Percentiles rank a stretch among this genome's conserved stretches.
Evolutionary conservation across 148 eudicot genomes (phyloP).

Genomic region (Nepenthes gracilis): DNA sequence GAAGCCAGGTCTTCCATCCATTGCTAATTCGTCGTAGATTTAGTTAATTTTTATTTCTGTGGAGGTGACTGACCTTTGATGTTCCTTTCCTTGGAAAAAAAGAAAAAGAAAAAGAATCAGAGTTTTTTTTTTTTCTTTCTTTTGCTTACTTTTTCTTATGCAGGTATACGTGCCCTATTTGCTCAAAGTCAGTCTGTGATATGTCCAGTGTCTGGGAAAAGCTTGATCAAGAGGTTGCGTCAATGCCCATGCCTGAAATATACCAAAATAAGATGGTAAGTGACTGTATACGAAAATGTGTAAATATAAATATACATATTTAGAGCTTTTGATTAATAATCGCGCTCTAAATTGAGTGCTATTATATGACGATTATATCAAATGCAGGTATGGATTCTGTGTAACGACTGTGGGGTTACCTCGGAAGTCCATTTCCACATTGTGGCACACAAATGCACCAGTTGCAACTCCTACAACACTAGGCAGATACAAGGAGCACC

Average conservation of each 20-base stretch:
- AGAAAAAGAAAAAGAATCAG: too few species aligned
- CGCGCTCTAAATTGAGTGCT: background rate
- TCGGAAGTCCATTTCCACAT: slow-evolving; percentile 53
- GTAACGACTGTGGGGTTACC: slow-evolving; percentile 64
- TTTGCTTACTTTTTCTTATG: background rate
- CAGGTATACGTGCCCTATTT: slow-evolving; percentile 47
- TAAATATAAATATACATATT: too few species aligned
- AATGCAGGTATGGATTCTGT: slow-evolving; percentile 55
- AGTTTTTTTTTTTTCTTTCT: too few species aligned
- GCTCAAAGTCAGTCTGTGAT: slow-evolving; percentile 43
- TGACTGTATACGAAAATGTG: background rate
- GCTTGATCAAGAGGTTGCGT: slow-evolving; percentile 50
- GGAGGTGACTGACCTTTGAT: too few species aligned
- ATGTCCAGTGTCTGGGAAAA: slow-evolving; percentile 40
- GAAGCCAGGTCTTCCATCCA: too few species aligned
- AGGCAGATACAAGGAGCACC: slow-evolving; percentile 39
- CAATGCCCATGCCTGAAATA: slow-evolving; percentile 42
- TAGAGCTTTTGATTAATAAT: too few species aligned
- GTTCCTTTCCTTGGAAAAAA: too few species aligned
- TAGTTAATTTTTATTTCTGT: too few species aligned
- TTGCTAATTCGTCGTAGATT: too few species aligned
- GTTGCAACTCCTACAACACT: slow-evolving; percentile 70
- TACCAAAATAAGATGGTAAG: slow-evolving; percentile 53
- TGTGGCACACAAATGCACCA: slow-evolving; percentile 52
- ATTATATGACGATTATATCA: background rate